A percentile compares a stretch with the other conserved stretches of the same genome.
These are phyloP conservation scores for Fusarium begoniae DNA, from an alignment of 2,329 filamentous ascomycete genomes.

Conservation along the genomic window DNA sequence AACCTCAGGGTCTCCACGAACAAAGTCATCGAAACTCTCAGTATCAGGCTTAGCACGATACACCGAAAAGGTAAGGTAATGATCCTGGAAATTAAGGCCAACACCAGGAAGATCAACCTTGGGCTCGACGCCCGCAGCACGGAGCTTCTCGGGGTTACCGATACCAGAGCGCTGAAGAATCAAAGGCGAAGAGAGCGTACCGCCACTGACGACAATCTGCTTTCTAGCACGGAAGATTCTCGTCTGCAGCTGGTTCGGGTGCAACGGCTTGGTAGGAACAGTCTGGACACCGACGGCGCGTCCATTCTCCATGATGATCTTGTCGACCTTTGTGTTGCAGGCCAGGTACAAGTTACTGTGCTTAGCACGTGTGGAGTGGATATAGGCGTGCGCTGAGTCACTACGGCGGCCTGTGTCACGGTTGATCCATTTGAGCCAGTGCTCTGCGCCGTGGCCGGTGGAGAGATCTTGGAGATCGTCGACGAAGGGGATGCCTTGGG, in stretches of 20 bases:
- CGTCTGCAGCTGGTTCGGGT: conserved; percentile 60
- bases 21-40: conserved; percentile 84
- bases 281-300: conserved; percentile 76
- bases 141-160: conserved; percentile 75
- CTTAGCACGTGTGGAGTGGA: conserved; percentile 77
- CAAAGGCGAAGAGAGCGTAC: conserved; percentile 77
- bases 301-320: conserved; percentile 77
- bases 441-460: conserved; percentile 77
- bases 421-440: conserved; percentile 90
- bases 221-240: conserved; percentile 73
- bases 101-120: conserved; percentile 77
- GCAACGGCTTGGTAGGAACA: conserved; percentile 74
- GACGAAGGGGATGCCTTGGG: conserved; percentile 76
- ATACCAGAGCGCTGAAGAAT: conserved; percentile 81
- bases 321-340: conserved; percentile 81
- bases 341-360: conserved; percentile 77
- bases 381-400: conserved; percentile 80
- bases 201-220: conserved; percentile 77
- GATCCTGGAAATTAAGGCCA: conserved; percentile 80
- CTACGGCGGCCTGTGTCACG: conserved; percentile 67
- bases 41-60: conserved; percentile 78
- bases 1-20: conserved; percentile 75
- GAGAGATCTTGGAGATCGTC: conserved; percentile 79
- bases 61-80: conserved; percentile 76
- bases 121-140: conserved; percentile 72